Percentiles rank a stretch among this genome's conserved stretches.
Conservation (phyloP, 768 basidiomycete genomes). For the Ephemerocybe angulata region DNA sequence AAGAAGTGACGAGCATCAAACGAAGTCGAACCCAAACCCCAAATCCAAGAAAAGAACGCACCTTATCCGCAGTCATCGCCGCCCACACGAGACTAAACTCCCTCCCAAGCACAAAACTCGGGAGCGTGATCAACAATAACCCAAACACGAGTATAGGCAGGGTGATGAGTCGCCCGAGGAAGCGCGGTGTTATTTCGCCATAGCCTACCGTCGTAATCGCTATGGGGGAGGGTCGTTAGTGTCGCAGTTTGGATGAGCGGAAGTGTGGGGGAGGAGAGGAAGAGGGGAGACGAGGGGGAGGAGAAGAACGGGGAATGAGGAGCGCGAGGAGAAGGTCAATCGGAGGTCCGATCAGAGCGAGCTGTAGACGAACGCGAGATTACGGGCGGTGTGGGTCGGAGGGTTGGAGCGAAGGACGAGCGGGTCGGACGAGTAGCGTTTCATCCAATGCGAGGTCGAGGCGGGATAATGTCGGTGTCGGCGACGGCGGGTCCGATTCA, state of each 20-base stretch:
- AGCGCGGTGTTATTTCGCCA: slow-evolving; percentile 86
- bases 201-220: slow-evolving; percentile 90
- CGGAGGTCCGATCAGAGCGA: not conserved
- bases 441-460: no score
- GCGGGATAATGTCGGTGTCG: no score
- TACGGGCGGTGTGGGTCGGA: not conserved
- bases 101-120: slow-evolving; percentile 86
- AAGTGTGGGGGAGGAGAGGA: slow-evolving; percentile 5
- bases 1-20: no score
- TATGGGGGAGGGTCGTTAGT: slow-evolving; percentile 19
- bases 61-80: slow-evolving; percentile 60
- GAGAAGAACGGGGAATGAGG: not conserved
- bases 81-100: slow-evolving; percentile 94
- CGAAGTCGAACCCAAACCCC: no score
- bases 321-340: no score
- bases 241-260: not conserved
- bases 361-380: not conserved
- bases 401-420: no score
- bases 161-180: slow-evolving; percentile 82
- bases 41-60: no score
- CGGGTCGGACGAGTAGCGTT: no score
- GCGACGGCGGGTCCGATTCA: no score
- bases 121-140: slow-evolving; percentile 83
- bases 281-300: not conserved
- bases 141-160: slow-evolving; percentile 86